Evolutionary conservation across 139 green algal genomes (phyloP), one percentile per base, ranked within the genome.

Genomic region (Choricystis sp.): DNA sequence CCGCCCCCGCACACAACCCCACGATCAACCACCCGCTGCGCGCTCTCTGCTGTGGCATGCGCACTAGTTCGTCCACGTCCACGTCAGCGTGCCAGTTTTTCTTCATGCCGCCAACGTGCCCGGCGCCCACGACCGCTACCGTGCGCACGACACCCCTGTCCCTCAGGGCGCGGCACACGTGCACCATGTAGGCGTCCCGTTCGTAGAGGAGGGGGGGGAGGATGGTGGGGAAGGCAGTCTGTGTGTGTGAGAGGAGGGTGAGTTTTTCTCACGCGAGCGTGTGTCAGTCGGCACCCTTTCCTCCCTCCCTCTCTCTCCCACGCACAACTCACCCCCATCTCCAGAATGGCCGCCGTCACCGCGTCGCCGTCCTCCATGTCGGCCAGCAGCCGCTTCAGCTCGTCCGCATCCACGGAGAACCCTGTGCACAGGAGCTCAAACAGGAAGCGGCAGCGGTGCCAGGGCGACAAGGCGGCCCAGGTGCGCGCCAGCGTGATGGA

Each of bases 401-500:
- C 77, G 26, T 80, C 69, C 2, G 52, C 62, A 29, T 74, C 64
- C 52, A 74, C 28, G 40, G 60, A 65, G 29, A 83, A 25, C 3
- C 79, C 79, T 3, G 75, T 77, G 49, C 60, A 69, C 1, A 85
- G 26, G 3, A 86, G 66, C n/a, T 31, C 48, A 24, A 57, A 74
- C 9, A 71, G 56, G 3, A 86, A 61, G 56, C 63, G 66, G 25
- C 72, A 23, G 60, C 79, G 79, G 24, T 81, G 56, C 72, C 74
- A 83, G 1, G 59, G 21, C 5, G 59, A 63, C 25, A 86, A 59
- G 25, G 72, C 61, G 4, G 60, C 61, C 79, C 79, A 86, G 29
- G 75, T 57, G 22, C 79, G 72, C 3, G 72, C 74, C 1, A 85
- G 58, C 0, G 79, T 86, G 9, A 83, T 61, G 27, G 62, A 61